Evolutionary conservation across 306 rosid genomes (phyloP), one percentile per base, ranked within the genome.

Genomic region (Casuarina cunninghamiana): DNA sequence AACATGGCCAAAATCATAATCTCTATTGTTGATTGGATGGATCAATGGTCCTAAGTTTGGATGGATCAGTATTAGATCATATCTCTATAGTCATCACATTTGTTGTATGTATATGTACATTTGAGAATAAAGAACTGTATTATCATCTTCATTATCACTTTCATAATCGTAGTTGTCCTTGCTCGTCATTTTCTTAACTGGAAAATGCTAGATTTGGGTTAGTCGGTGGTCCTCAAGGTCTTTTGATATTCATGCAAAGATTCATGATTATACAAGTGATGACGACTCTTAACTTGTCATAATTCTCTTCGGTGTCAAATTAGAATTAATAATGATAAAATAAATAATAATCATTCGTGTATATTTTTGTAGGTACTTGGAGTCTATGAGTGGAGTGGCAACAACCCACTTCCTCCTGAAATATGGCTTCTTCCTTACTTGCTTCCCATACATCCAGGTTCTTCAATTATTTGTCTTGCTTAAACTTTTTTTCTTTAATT

Each of bases 371-470:
- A 88, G 94, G 81, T 90, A 39, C 88, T 90, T 73, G 97, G 96
- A 3, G 92, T 93, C 26, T 93, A 87, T 6, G 96, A 93, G 54
- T 93, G 96, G 97, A 81, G 77, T 2, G 97, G 97, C 3, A 62
- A 84, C 72, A 90, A 92, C 69, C 87, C 96, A 17, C 80, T 90
- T 32, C 89, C 86, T 0, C 97, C 97, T 1, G 96, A 92, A 55
- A 13, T 75, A 41, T 92, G 96, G 97, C 77, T 92, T 61, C 84
- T 92, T 69, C 97, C 97, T 10, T 83, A 87, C 82, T 76, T 41
- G 75, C 71, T 88, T 50, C 89, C 96, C 3, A 6, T 86, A 0
- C 97, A 92, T 19, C 97, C 97, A 67, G 94, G 96, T 88, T 54
- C 39, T 44, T 26, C 2, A 49, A 16, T 53, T 21, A 62, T 10